A percentile compares a stretch with the other conserved stretches of the same genome.
These are phyloP conservation scores for Neurospora sp. DNA, from an alignment of 495 filamentous ascomycete species.

Conservation along the genomic window DNA sequence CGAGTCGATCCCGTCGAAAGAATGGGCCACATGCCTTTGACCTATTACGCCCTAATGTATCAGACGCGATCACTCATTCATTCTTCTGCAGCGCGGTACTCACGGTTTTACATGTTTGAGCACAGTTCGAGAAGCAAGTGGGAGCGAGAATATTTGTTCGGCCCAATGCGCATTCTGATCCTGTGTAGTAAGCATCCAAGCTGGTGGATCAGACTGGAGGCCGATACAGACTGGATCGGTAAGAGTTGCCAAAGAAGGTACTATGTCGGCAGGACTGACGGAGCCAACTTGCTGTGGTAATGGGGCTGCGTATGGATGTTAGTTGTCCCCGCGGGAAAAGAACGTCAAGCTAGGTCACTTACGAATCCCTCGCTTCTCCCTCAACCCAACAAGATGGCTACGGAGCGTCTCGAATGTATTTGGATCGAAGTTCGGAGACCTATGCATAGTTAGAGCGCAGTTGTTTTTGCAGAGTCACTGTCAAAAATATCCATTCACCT, in stretches of 20 bases:
- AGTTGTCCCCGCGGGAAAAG: neutral
- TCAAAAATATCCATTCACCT: conserved; percentile 21
- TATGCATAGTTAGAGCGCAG: conserved; percentile 15
- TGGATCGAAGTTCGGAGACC: conserved; percentile 42
- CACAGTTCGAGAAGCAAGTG: conserved; percentile 38
- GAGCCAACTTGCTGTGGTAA: conserved; percentile 18
- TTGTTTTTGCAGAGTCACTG: neutral
- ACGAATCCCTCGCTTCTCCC: conserved; percentile 37
- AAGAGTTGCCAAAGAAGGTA: neutral
- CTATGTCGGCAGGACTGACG: neutral
- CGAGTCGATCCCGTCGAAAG: conserved; percentile 30
- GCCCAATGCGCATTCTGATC: conserved; percentile 33
- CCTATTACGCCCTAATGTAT: conserved; percentile 9
- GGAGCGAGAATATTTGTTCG: conserved; percentile 46
- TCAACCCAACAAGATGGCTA: conserved; percentile 34
- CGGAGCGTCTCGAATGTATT: conserved; percentile 40
- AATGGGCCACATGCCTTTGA: conserved; percentile 28
- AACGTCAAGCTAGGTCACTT: conserved; percentile 3
- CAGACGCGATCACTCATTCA: neutral
- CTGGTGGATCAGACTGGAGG: neutral
- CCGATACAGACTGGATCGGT: neutral
- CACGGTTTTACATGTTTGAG: conserved; percentile 31
- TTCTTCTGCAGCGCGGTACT: neutral
- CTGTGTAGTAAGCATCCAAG: neutral
- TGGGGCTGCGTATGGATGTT: conserved; percentile 12